Evolutionary conservation across 352 stramenopile genomes (phyloP).

Genomic region (Thraustochytrium striatum): DNA sequence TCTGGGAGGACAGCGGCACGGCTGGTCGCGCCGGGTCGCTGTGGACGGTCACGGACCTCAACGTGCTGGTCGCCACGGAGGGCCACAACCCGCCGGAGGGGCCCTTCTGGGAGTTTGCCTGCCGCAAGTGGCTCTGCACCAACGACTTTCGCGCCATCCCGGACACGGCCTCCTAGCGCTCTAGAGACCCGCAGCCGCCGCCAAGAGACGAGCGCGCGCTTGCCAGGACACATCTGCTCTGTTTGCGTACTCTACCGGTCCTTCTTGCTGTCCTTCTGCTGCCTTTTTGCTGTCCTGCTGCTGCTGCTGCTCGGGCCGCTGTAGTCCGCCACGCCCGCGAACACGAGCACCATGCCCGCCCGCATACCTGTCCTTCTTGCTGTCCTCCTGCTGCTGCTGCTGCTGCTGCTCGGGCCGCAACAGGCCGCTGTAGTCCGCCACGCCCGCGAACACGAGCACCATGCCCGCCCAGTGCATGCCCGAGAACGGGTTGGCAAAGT

Average conservation of each 20-base stretch:
- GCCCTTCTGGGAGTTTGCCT: constrained; percentile 53
- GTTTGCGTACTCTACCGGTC: too few species aligned
- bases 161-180: too few species aligned
- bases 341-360: constrained; percentile 15
- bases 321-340: constrained; percentile 8
- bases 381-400: too few species aligned
- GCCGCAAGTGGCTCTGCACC: constrained; percentile 30
- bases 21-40: constrained; percentile 55
- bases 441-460: constrained; percentile 16
- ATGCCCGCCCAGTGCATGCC: constrained; percentile 8
- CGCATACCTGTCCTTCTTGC: too few species aligned
- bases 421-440: not conserved
- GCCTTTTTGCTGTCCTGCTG: too few species aligned
- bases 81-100: constrained; percentile 55
- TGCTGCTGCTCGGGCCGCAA: too few species aligned
- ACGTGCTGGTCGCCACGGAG: constrained; percentile 53
- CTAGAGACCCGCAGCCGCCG: too few species aligned
- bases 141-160: constrained; percentile 43
- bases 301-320: too few species aligned
- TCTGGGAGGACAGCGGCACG: constrained; percentile 55
- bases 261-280: too few species aligned
- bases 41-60: constrained; percentile 58
- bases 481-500: constrained; percentile 38
- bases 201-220: too few species aligned
- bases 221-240: too few species aligned